Base-by-base conservation (phyloP, 768 basidiomycete species). In the Leccinum ochraceum region DNA sequence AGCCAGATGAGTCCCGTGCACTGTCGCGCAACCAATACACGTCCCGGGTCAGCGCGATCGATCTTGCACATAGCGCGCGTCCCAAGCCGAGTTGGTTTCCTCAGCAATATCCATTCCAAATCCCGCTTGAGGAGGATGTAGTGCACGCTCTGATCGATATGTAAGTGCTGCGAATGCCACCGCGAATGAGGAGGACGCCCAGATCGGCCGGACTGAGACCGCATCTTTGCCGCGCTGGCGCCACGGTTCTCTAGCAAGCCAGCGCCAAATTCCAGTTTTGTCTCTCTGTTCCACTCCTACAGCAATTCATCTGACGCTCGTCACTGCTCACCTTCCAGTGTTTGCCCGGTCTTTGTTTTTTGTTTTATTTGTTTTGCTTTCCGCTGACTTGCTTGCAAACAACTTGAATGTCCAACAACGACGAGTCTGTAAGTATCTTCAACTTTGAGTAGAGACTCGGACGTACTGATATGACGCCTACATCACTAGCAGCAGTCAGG, bases 81-180 rank as follows among this genome's bases (percentile, higher is more conserved):
- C 79, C 67, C 69, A 71, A 10, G 63, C 59, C 6, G 63, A 26
- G 36, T 61, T 65, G 13, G 51, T 32, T 70, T 79, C 89, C 77
- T 26, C 26, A 26, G 26, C 26, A 26, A 4, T 26, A 26, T 26
- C 26, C 28, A 28, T 28, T 28, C 28, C 28, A 28, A 28, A 28
- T 88, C 84, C 88, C 87, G 91, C 70, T 90, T 92, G 60, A 94
- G 78, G 62, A 30, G 75, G 69, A 86, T 93, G 74, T 30, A 91
- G 94, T 90, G 94, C 3, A 75, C 69, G 0, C 85, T 24, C 26
- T 74, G 64, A 48, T 82, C 79, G 62, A 93, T 88, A 79, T 75
- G 64, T 86, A 82, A 1, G 87, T 81, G 22, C 81, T 78, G 9
- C 74, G 77, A 54, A 92, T 78, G 6, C 86, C 84, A 24, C 89